Base-by-base conservation (phyloP, 371 early-diverging fungal species). In the Catenaria anguillulae region DNA sequence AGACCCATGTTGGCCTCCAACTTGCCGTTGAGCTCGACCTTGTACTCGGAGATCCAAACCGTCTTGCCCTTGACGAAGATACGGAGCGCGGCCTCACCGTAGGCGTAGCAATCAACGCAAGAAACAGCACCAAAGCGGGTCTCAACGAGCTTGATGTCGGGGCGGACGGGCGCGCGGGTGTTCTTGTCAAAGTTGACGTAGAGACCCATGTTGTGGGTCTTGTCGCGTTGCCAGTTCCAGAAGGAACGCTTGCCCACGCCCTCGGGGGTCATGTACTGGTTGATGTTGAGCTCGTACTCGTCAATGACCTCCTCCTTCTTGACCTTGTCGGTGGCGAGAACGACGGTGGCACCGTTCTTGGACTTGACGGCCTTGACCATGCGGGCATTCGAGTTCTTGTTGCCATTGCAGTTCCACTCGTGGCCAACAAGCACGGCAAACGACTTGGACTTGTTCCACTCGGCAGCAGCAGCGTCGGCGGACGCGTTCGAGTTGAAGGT, bases 321-420 rank as follows among this genome's bases (percentile, higher is more conserved):
- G 52, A 29, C 19, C 52, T 50, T 29, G 1, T 50, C 29, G 52
- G 52, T 29, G 29, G 0, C 23, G 13, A 50, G 52, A 4, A 29
- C 31, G 15, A 50, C 21, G 29, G 12, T 17, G 29, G 26, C 31
- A 31, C 29, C 17, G 29, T 29, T 10, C 0, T 13, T 8, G 5
- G 52, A 6, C 29, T 26, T 6, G 2, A 50, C 52, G 52, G 29
- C 15, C 13, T 26, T 3, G 29, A 50, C 29, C 15, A 21, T 10
- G 29, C 52, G 52, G 52, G 29, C 26, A 15, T 26, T 29, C 29
- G 52, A 15, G 15, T 26, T 12, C 29, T 50, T 31, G 21, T 24
- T 29, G 52, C 52, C 52, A 31, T 29, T 29, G 52, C 52, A 50
- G 15, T 50, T 24, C 52, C 52, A 50, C 52, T 50, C 52, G 52